Evolutionary conservation across 164 flowering plant genomes (phyloP).

Genomic region (Cinnamomum chago): DNA sequence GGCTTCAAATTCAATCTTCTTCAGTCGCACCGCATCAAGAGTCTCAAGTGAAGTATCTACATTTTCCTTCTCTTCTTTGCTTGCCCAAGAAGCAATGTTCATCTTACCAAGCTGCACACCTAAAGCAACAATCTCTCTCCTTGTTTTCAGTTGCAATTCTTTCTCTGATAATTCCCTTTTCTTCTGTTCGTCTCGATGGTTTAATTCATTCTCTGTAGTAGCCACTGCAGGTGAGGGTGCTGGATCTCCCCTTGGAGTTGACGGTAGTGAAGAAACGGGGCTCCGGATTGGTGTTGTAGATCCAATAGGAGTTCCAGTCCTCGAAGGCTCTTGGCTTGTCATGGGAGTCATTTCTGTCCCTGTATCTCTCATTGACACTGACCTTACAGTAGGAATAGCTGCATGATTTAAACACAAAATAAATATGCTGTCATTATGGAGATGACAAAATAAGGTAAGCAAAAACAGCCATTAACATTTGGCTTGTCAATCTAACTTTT

Average conservation of each 20-base stretch:
- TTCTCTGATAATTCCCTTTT: slow-evolving; percentile 55
- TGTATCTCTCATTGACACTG: slow-evolving; percentile 91
- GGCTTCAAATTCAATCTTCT: slow-evolving; percentile 43
- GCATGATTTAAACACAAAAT: slow-evolving; percentile 13
- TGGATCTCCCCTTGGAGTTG: slow-evolving; percentile 70
- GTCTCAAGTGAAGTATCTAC: slow-evolving; percentile 20
- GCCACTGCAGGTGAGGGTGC: slow-evolving; percentile 41
- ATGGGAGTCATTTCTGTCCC: slow-evolving; percentile 97
- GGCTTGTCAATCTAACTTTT: not conserved
- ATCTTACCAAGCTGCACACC: slow-evolving; percentile 92
- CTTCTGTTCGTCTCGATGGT: slow-evolving; percentile 18
- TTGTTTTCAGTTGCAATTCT: slow-evolving; percentile 68
- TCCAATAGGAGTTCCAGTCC: slow-evolving; percentile 75
- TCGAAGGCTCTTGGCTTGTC: slow-evolving; percentile 87
- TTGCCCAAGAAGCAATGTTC: slow-evolving; percentile 96
- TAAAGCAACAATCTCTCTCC: slow-evolving; percentile 80
- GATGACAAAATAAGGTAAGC: not conserved
- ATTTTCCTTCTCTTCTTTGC: slow-evolving; percentile 67
- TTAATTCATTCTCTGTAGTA: slow-evolving; percentile 25
- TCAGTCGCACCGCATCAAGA: slow-evolving; percentile 32
- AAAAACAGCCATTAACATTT: not conserved
- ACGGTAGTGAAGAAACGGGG: slow-evolving; percentile 76
- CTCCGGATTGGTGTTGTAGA: slow-evolving; percentile 79
- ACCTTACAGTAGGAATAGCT: slow-evolving; percentile 48
- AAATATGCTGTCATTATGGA: too few relatives aligned